phyloP scores from a whole-genome alignment of 495 filamentous ascomycete genomes.

The Clavariopsis aquatica region DNA sequence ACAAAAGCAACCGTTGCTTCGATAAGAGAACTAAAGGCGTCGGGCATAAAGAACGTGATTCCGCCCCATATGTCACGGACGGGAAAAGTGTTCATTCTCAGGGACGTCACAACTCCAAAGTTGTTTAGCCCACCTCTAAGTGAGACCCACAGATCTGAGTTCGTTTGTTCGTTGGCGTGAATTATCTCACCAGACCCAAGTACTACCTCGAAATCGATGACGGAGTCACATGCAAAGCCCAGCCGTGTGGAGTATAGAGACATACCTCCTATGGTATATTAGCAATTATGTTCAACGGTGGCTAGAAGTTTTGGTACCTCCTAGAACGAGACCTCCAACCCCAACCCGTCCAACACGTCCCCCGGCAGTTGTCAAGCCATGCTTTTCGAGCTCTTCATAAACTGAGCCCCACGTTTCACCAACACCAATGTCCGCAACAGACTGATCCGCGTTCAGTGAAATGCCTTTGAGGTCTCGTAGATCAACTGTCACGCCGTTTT shows the following conservation, averaged over 20 bases:
- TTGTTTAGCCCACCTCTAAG: conserved; percentile 27
- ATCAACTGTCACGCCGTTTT: conserved; percentile 15
- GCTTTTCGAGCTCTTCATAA: conserved; percentile 13
- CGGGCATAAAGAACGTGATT: neutral
- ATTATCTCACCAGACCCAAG: conserved; percentile 35
- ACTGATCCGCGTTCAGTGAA: neutral
- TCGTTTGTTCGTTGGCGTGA: conserved; percentile 26
- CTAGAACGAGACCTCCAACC: conserved; percentile 19
- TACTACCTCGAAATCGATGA: conserved; percentile 36
- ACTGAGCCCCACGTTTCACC: conserved; percentile 16
- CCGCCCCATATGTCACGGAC: conserved; percentile 12
- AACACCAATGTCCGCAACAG: neutral
- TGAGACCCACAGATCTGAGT: conserved; percentile 15
- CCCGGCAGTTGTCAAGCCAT: conserved; percentile 11
- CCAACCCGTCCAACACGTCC: conserved; percentile 19
- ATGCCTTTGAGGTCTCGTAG: conserved; percentile 4
- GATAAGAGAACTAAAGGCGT: too few species aligned
- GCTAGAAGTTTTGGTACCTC: conserved; percentile 7
- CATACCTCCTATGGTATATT: conserved; percentile 39
- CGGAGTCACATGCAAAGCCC: conserved; percentile 38
- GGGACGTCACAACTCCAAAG: conserved; percentile 16
- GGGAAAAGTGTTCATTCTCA: conserved; percentile 7
- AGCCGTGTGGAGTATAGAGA: conserved; percentile 26
- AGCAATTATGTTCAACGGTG: conserved; percentile 47
- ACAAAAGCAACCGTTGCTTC: too few species aligned